Evolutionary conservation across 441 rosid species (phyloP), one percentile per base, ranked within the genome.

Genomic region (Erodium moschatum): DNA sequence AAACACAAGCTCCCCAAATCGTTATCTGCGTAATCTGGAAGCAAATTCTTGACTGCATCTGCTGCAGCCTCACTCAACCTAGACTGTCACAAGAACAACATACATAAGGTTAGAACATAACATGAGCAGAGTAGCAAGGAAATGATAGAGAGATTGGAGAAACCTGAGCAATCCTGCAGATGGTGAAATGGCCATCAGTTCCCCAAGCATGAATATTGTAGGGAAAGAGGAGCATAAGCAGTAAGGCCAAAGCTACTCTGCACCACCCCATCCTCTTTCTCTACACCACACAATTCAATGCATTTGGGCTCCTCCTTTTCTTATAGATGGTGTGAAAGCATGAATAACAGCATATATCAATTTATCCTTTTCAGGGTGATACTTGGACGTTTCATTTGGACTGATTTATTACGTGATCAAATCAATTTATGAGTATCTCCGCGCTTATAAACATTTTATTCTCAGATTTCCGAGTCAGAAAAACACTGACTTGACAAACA

Each of bases 101-200:
- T 11, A 6, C 3, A 42, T 29, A 6, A 12, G 12, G 4, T 35
- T 27, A 9, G 1, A 33, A 33, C 38, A 33, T 33, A 33, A 33
- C 38, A 33, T 33, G 38, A 33, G 38, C 4, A 33, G 38, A n/a
- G 4, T 6, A 19, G 12, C 13, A 29, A 0, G 1, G 16, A 7
- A 58, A 15, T 6, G 10, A 27, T 3, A 33, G 0, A 46, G 3
- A 3, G 35, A 10, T 9, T 3, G 3, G 8, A 9, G 2, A 18
- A 29, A 90, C 96, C 93, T 89, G 90, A 73, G 95, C 96, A 60
- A 91, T 86, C 78, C 48, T 83, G 72, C 97, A 91, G 67, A 78
- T 10, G 38, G 82, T 78, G 40, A 80, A 68, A 48, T 91, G 97
- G 19, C 97, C 96, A 38, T 88, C 94, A 48, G 16, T 73, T 19